Evolutionary conservation across 1,284 basidiomycete genomes (phyloP).

Genomic region (Leccinum subspadiceum): DNA sequence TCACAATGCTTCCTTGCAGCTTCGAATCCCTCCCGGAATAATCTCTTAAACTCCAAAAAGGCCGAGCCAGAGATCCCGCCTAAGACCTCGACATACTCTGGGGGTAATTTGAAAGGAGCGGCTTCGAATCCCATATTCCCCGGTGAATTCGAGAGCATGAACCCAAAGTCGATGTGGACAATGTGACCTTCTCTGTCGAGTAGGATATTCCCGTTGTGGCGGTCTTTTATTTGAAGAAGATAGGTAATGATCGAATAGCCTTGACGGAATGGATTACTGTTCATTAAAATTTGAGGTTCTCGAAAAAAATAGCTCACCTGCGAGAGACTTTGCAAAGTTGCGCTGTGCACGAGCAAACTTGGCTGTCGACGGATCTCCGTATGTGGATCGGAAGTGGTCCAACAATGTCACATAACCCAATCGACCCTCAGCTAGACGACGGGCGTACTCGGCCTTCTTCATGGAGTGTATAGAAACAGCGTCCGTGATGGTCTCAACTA

Average conservation of each 20-base stretch:
- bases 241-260: slow-evolving; percentile 95
- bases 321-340: slow-evolving; percentile 94
- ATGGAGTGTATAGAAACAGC: slow-evolving; percentile 98
- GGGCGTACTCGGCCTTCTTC: slow-evolving; percentile 97
- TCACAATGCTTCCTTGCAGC: slow-evolving; percentile 96
- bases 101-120: slow-evolving; percentile 94
- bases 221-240: slow-evolving; percentile 96
- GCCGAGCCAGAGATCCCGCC: slow-evolving; percentile 81
- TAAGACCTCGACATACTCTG: slow-evolving; percentile 95
- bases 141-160: slow-evolving; percentile 96
- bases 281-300: neutral
- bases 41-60: slow-evolving; percentile 81
- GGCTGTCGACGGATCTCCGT: slow-evolving; percentile 84
- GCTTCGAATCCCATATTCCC: slow-evolving; percentile 99
- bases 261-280: slow-evolving; percentile 25
- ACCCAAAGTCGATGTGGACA: slow-evolving; percentile 98
- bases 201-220: slow-evolving; percentile 98
- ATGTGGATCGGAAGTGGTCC: slow-evolving; percentile 88
- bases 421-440: slow-evolving; percentile 76
- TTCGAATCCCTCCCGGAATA: slow-evolving; percentile 94
- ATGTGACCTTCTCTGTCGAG: slow-evolving; percentile 93
- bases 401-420: slow-evolving; percentile 84
- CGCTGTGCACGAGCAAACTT: slow-evolving; percentile 84
- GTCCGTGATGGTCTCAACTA: slow-evolving; percentile 95
- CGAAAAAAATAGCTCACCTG: slow-evolving; percentile 47